Evolutionary conservation across 169 alveolate genomes (phyloP), one percentile per base, ranked within the genome.

Genomic region (Amoebophrya sp.): DNA sequence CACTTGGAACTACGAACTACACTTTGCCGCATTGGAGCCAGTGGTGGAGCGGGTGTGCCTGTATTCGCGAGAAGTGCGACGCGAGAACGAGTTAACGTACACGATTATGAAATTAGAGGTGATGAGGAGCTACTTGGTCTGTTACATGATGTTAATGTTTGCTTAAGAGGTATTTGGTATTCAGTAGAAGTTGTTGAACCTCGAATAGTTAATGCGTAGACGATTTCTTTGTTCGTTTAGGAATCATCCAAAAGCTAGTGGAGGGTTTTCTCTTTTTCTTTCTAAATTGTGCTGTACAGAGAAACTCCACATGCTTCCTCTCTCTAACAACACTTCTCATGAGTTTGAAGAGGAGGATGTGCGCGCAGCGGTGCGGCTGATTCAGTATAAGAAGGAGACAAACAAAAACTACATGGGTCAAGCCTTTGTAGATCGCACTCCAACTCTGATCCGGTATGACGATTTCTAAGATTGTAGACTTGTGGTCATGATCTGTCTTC

Each of bases 331-430:
- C 76, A 23, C 76, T 23, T 14, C 10, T 10, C 12, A 36, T 1
- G 83, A 65, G 26, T 65, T 26, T 36, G 83, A 65, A 6, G 83
- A 65, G 33, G 83, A 65, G 83, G 83, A 65, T 0, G n/a, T 65
- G 10, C 2, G 83, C 33, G 83, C 18, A 36, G 83, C 83, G 38
- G 83, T 65, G 38, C 83, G 83, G 0, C 1, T 12, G 33, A 65
- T 65, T 65, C 83, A 65, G 83, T 65, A 26, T 26, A 65, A 65
- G 83, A 65, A 65, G 26, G 83, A 65, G 26, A 65, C 83, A 18
- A 65, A 65, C 83, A 65, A 65, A 65, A 65, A 65, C 83, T 65
- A 65, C 83, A 65, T 65, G 83, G 83, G 83, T 36, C 83, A 65
- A 18, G 83, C 83, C 83, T 65, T 65, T 26, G 83, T 65, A 6